These are phyloP conservation scores for Knufia petricola DNA, from an alignment of 2,329 filamentous ascomycete species.

Conservation along the genomic window DNA sequence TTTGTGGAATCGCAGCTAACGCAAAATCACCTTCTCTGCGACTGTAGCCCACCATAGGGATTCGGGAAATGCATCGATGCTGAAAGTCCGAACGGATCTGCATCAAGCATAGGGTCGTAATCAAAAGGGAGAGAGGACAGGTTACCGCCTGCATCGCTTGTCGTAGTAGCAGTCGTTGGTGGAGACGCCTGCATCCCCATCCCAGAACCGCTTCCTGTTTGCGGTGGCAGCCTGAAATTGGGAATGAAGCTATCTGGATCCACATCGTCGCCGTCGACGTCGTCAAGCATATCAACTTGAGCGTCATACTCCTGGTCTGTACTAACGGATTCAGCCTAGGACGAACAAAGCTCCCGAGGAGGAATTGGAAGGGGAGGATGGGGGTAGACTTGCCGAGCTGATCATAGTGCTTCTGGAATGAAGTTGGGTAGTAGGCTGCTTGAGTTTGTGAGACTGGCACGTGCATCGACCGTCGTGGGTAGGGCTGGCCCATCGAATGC, in stretches of 20 bases:
- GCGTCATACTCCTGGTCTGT: constrained; percentile 96
- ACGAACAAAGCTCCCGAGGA: constrained; percentile 52
- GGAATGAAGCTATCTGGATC: constrained; percentile 58
- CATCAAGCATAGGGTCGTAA: constrained; percentile 81
- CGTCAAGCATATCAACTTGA: constrained; percentile 79
- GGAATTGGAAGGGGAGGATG: constrained; percentile 34
- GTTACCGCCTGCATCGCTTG: constrained; percentile 45
- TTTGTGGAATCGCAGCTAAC: neutral
- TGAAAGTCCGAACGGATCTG: constrained; percentile 85
- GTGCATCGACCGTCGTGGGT: constrained; percentile 3
- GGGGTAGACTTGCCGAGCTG: constrained; percentile 77
- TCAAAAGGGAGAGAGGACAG: constrained; percentile 26
- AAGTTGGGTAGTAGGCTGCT: constrained; percentile 64
- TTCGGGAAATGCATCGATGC: constrained; percentile 93
- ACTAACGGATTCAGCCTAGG: constrained; percentile 57
- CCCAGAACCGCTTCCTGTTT: constrained; percentile 21
- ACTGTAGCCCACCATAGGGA: constrained; percentile 45
- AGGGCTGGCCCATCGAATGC: constrained; percentile 3
- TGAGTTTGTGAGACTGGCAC: constrained; percentile 28
- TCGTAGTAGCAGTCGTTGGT: constrained; percentile 30
- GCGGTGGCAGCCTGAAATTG: constrained; percentile 33
- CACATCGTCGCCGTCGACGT: constrained; percentile 60
- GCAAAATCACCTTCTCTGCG: neutral
- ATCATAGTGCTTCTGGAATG: constrained; percentile 89
- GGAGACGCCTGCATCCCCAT: constrained; percentile 36